Evolutionary conservation across 305 asterid genomes (phyloP), one percentile per base, ranked within the genome.

Genomic region (Coffea humblotiana): DNA sequence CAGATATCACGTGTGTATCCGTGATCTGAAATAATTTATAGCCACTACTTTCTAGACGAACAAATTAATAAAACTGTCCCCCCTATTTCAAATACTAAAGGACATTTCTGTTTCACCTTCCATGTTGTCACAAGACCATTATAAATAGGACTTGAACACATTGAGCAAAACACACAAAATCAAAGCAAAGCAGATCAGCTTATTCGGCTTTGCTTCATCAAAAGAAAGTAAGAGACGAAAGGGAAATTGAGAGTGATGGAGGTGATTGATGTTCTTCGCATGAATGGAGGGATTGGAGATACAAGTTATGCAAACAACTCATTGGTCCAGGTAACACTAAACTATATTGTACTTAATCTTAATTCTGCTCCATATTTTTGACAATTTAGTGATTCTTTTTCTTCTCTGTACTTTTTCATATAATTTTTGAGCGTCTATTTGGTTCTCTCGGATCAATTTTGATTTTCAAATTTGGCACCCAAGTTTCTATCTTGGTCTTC

Each of bases 291-390:
- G 6, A 82, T 2, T 58, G 82, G 85, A 43, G 85, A 82, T 8
- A 47, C 51, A 52, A 85, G 88, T 29, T 84, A 84, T n/a, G 81
- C 85, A 37, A 84, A 76, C 60, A 84, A 84, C 81, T 84, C 85
- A 16, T 37, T 72, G 2, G 61, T 79, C 72, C 85, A 79, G 78
- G 83, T 37, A 25, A 37, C 43, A 37, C 43, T 37, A 37, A 37
- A 37, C 43, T 37, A 37, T 37, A 5, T 4, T 37, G 43, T 37
- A 37, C 5, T 4, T 37, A 2, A 37, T 4, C 43, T 37, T 37
- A 37, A 37, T 37, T 37, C 43, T 37, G 43, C 43, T 2, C 43
- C 43, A 3, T 37, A 2, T 37, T 37, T 37, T 37, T 37, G 43
- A 37, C 43, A 37, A 5, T 37, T 37, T 37, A 37, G 43, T 0